Base-by-base conservation (phyloP, 495 filamentous ascomycete genomes). In the Penicillium maclennaniae region DNA sequence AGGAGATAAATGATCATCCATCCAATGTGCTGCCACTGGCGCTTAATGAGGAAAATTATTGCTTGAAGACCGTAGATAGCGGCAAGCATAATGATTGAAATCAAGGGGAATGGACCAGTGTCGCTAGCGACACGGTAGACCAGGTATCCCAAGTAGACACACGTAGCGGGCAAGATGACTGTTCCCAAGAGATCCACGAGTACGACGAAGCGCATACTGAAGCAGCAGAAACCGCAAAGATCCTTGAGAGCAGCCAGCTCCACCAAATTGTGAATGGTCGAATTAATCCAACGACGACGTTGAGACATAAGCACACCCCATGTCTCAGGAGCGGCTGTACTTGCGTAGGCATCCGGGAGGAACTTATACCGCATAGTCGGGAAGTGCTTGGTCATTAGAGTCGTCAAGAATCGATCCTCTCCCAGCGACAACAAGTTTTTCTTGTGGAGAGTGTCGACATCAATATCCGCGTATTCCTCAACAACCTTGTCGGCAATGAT, bases 1-100 rank as follows among this genome's bases (percentile, higher is more conserved):
- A 91, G 59, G 56, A 98, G 79, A 69, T 98, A 98, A 63, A 98
- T 97, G 62, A 97, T 87, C 90, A 98, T 97, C 93, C 93, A 98
- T 43, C 93, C 93, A 39, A 98, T 78, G 63, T 96, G 91, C 68
- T 98, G 90, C 93, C 93, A 98, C 70, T 97, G 89, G 12, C 95
- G 81, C 69, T 92, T 95, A 57, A 97, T 71, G 59, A 97, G 90
- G 77, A 98, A 98, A 60, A 98, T 93, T 26, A 97, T 71, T 3
- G 91, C 91, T 63, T 98, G 93, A 12, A 98, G 82, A 77, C 93
- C 93, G 61, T 98, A 98, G 5, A 97, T 88, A 56, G 79, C 89
- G 25, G 87, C 92, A 62, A 98, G 70, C 75, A 98, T 87, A 63
- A 87, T 77, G 50, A 98, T 81, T 1, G 93, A 95, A 60, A 96